Evolutionary conservation across 2,329 filamentous ascomycete genomes (phyloP), one percentile per base, ranked within the genome.

Genomic region (Drechmeria coniospora): DNA sequence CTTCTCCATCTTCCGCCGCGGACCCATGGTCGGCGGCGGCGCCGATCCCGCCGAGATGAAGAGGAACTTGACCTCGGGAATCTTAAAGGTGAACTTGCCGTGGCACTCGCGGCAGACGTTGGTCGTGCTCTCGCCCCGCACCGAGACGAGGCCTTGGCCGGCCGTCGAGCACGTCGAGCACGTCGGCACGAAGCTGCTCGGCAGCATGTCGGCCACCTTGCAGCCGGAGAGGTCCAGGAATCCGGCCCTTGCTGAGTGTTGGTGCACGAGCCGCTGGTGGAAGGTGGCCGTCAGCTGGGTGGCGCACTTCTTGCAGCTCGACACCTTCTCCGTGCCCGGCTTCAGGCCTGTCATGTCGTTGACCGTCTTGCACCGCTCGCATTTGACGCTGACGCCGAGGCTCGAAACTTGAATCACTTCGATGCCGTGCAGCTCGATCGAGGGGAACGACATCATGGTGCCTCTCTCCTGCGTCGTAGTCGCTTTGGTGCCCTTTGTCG

Each of bases 81-180:
- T 69, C 47, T 74, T 75, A 53, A 90, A 81, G 11, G 69, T 78
- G 66, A 90, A 86, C 47, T 76, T 78, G 29, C 64, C 62, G 57
- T 90, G 81, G 47, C 82, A 92, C 42, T 78, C 68, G 26, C 81
- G 71, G 53, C 82, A 92, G 21, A 82, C 66, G 32, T 82, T 79
- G 43, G 73, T 74, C 14, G 71, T 68, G 12, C 69, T 70, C 33
- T 87, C 79, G 25, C 79, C 80, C 15, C 77, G 65, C 5, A 87
- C 78, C 4, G 79, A 74, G 11, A 75, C 63, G 19, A 90, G 63
- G 1, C 79, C 79, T 4, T 67, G 65, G 35, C 74, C 70, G 1
- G 69, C 43, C 1, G 74, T 79, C 17, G 81, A 90, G 53, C 82
- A 92, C 42, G 68, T 64, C 1, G 68, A 65, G 48, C 82, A 92